Base-by-base conservation (phyloP, 805 yeast genomes). In the Nakazawaea sp. region DNA sequence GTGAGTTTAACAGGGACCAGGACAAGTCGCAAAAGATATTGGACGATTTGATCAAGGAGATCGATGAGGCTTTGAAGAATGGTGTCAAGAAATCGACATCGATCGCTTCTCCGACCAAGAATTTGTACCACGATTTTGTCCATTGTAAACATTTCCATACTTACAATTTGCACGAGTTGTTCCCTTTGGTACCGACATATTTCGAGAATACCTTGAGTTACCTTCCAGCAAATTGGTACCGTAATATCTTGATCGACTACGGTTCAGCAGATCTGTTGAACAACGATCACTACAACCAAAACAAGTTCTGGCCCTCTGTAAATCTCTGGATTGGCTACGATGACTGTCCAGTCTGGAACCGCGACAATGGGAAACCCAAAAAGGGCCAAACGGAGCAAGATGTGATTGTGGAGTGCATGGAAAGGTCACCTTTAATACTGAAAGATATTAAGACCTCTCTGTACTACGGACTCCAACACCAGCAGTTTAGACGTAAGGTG, bases 131-230 rank as follows among this genome's bases (percentile, higher is more conserved):
- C 9, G 18, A 32, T 28, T 33, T 33, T 33, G 42, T 38, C 18
- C 42, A 38, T 33, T 33, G 38, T 19, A 38, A 33, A 26, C 32
- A 38, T 33, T 38, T 30, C 35, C 42, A 38, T 18, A 33, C 38
- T 12, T 38, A 38, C 27, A 21, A 38, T 3, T 47, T 63, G 28
- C 55, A 61, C 1, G 70, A 70, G 36, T 37, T 75, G 20, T 56
- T 62, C 4, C 78, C 79, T 2, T 52, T 77, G 41, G 48, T 56
- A 6, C 45, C 58, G 24, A 59, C 77, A 0, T 47, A 55, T 11
- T 68, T 66, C 33, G 80, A 76, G 43, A 38, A 38, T 17, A 25
- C 34, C 15, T n/a, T 30, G 5, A 25, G 31, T 25, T 33, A 33
- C 30, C 12, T 38, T 4, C 42, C 42, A n/a, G 25, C 34, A n/a